Conservation (phyloP, 306 rosid genomes). For the Pueraria montana region DNA sequence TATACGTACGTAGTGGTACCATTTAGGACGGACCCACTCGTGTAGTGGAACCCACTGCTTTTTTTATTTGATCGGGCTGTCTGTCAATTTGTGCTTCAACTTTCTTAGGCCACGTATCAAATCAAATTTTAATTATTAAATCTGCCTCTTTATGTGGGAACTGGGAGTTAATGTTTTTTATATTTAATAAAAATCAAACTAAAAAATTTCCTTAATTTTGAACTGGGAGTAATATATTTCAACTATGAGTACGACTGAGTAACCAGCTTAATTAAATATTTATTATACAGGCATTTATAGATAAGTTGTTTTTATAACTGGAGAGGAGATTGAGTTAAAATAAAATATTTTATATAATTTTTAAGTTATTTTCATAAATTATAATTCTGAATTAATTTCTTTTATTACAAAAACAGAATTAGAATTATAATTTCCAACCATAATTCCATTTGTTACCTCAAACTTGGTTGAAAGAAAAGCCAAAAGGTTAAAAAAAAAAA, state of each 20-base stretch:
- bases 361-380: no score
- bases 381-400: no score
- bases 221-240: neutral
- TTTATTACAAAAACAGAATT: no score
- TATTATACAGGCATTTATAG: no score
- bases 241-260: neutral
- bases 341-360: no score
- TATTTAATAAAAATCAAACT: neutral
- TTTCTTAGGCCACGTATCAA: neutral
- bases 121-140: neutral
- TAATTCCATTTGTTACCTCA: no score
- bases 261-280: neutral
- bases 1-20: no score
- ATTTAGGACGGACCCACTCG: neutral
- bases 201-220: neutral
- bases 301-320: no score
- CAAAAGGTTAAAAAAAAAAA: no score
- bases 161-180: neutral
- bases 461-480: no score
- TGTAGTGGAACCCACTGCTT: neutral
- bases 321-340: no score
- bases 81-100: neutral
- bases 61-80: neutral
- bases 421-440: no score
- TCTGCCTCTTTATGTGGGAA: neutral